These are phyloP conservation scores for Lodderomyces orthopsilosis DNA, from an alignment of 1,139 yeast genomes.

Conservation along the genomic window DNA sequence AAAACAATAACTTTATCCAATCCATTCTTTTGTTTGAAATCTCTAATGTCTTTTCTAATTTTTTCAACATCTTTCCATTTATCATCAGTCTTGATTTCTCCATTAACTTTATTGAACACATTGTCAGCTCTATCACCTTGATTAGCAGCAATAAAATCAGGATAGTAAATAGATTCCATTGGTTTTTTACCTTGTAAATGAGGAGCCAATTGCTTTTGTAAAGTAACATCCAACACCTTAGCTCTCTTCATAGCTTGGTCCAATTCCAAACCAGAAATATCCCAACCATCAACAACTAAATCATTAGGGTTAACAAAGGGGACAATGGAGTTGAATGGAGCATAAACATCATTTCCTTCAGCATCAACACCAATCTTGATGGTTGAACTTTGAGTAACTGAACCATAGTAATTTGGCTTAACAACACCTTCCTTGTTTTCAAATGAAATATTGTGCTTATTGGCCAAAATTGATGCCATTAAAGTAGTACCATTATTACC, in stretches of 20 bases:
- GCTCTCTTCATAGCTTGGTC: slow-evolving; percentile 83
- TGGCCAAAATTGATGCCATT: slow-evolving; percentile 81
- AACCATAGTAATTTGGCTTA: slow-evolving; percentile 88
- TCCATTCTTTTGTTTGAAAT: slow-evolving; percentile 68
- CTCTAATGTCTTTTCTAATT: slow-evolving; percentile 78
- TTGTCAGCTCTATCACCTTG: slow-evolving; percentile 92
- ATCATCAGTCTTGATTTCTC: slow-evolving; percentile 52
- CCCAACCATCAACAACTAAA: slow-evolving; percentile 93
- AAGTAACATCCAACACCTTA: slow-evolving; percentile 79
- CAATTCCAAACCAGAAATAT: slow-evolving; percentile 70
- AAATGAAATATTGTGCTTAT: slow-evolving; percentile 74
- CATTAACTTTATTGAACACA: slow-evolving; percentile 55
- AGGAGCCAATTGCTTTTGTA: slow-evolving; percentile 74
- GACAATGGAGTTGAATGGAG: slow-evolving; percentile 85
- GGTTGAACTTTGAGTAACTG: slow-evolving; percentile 94
- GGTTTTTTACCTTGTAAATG: slow-evolving; percentile 67
- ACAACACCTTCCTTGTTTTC: slow-evolving; percentile 79
- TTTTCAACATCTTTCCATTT: slow-evolving; percentile 92
- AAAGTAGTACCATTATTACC: slow-evolving; percentile 96
- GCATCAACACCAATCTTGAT: slow-evolving; percentile 83
- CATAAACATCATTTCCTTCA: slow-evolving; percentile 83
- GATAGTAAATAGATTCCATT: slow-evolving; percentile 84
- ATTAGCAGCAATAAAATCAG: slow-evolving; percentile 94
- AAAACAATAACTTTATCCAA: slow-evolving; percentile 86
- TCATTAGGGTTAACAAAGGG: slow-evolving; percentile 92